These are phyloP conservation scores for Croton laevigatus DNA, from an alignment of 441 rosid genomes.

Conservation along the genomic window DNA sequence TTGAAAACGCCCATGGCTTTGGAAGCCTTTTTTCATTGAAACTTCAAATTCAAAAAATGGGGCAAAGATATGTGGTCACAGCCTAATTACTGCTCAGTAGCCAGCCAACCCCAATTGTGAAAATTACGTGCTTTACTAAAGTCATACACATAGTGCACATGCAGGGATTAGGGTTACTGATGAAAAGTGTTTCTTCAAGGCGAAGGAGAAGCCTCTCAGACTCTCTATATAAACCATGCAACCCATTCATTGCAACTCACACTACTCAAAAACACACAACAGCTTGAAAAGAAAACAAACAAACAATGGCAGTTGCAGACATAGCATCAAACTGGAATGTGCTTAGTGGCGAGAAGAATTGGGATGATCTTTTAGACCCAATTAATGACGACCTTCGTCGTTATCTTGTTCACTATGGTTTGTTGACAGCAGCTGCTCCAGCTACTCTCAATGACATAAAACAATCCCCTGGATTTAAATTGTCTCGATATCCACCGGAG, in stretches of 20 bases:
- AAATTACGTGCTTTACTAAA: too few species aligned
- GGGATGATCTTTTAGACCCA: constrained; percentile 30
- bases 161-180: too few species aligned
- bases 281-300: too few species aligned
- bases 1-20: too few species aligned
- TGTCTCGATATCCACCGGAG: constrained; percentile 19
- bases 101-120: too few species aligned
- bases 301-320: not conserved
- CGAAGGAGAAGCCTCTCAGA: too few species aligned
- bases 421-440: constrained; percentile 9
- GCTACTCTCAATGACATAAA: constrained; percentile 20
- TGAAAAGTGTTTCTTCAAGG: too few species aligned
- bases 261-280: not conserved
- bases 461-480: constrained; percentile 8
- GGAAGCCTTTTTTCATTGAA: too few species aligned
- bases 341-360: constrained; percentile 27
- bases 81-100: too few species aligned
- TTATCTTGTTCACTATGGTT: constrained; percentile 32
- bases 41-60: too few species aligned
- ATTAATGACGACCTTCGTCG: constrained; percentile 28
- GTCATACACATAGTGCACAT: too few species aligned
- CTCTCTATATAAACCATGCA: not conserved
- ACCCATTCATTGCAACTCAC: not conserved
- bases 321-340: constrained; percentile 20
- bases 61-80: too few species aligned